Base-by-base conservation (phyloP, 1,284 basidiomycete species). In the Afroboletus lepidellus region DNA sequence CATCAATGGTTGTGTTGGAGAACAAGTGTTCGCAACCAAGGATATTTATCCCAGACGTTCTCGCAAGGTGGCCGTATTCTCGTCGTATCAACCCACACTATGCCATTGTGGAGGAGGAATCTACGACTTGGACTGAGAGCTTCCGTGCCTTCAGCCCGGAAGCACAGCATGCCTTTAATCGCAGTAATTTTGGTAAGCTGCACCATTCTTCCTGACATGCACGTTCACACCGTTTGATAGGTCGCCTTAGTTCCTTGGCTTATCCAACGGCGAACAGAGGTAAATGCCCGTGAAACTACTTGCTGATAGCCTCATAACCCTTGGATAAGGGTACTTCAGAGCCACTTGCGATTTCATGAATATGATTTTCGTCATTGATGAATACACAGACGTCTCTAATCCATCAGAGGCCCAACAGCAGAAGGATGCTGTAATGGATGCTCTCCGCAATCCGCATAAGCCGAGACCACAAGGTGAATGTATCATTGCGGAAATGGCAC, bases 371-470 rank as follows among this genome's bases (percentile, higher is more conserved):
- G 2, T 39, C 23, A 25, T 25, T 12, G 38, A 39, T 16, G 38
- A 39, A 8, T 39, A n/a, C 21, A 23, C 37, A 12, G 37, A 24
- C 8, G 21, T 39, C 3, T 39, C 23, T 21, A 3, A 39, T 21
- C 38, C 38, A 8, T 38, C 21, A 4, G 69, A 57, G 3, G 74
- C 68, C 3, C 57, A 59, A 16, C 42, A 54, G 24, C 62, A 66
- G 25, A 66, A 64, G 9, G 64, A 71, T 30, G 55, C 67, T 8
- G 55, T 74, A 33, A 69, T 74, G 58, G 69, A 75, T 48, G 72
- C 72, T 2, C 45, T 76, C 41, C 38, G 34, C 12, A 52, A 59
- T 30, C 58, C 58, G 2, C 27, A 47, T 11, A 41, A 8, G 0
- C 56, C 46, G 20, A 56, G 58, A 34, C 58, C 55, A 5, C 32